Base-by-base conservation (phyloP, 2,329 filamentous ascomycete species). In the Fusarium sublunatum region DNA sequence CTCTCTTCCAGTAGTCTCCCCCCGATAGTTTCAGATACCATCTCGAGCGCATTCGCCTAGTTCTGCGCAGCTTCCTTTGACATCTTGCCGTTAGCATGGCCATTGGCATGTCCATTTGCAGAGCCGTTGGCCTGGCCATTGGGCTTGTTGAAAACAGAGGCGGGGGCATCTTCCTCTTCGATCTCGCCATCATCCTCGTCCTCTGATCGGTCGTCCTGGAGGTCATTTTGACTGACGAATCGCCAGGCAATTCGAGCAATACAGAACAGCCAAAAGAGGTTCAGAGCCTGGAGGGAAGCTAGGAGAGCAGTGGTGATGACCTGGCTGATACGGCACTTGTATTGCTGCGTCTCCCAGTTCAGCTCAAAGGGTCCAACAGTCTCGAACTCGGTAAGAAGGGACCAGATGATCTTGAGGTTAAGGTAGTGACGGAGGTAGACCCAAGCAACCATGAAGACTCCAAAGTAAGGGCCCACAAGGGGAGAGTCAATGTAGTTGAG, bases 371-470 rank as follows among this genome's bases (percentile, higher is more conserved):
- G 88, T 1, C 91, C 91, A 54, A 93, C 81, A 38, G 88, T 91
- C 69, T 83, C 81, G 78, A 91, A 93, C 72, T 92, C 86, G 69
- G 88, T 91, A 70, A 93, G 86, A 59, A 93, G 84, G 32, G 89
- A 91, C 76, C 81, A 88, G 71, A 95, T 83, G 76, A 95, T 92
- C 72, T 83, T 82, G 46, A 94, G 83, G 79, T 94, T 94, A 74
- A 93, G 82, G 78, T 88, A 92, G 79, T 98, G 93, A 52, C 93
- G 92, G 63, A 94, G 81, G 81, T 98, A 97, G 72, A 92, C 88
- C 93, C 93, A 98, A 59, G 90, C 82, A 65, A 80, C 81, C 76
- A 96, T 90, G 80, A 97, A 97, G 68, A 90, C 67, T 73, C 86
- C 86, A 78, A 95, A 97, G 80, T 94, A 97, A 13, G 92, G 92